phyloP scores from a whole-genome alignment of 768 basidiomycete species.

The Albatrellus ellisii region DNA sequence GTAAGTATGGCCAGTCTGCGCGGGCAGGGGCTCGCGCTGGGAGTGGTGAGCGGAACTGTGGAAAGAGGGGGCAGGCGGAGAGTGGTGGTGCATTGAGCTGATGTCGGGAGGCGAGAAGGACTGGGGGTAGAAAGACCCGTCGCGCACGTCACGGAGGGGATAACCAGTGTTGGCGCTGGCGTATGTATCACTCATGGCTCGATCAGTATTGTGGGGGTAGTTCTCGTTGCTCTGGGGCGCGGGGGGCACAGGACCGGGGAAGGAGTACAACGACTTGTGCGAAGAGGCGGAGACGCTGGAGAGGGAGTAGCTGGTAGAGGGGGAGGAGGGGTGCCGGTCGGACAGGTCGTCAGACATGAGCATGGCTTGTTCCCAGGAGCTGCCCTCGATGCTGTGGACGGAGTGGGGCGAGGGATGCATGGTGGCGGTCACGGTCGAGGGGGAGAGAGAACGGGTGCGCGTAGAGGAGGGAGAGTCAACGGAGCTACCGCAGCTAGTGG shows the following conservation, averaged over 20 bases:
- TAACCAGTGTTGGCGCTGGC: slow-evolving; percentile 26
- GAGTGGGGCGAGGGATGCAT: slow-evolving; percentile 21
- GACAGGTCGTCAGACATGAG: slow-evolving; percentile 36
- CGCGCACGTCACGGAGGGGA: slow-evolving; percentile 31
- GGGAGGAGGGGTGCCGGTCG: slow-evolving; percentile 21
- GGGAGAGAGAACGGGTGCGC: slow-evolving; percentile 50
- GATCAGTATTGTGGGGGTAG: slow-evolving; percentile 38
- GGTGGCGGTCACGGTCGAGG: slow-evolving; percentile 38
- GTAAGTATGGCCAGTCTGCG: slow-evolving; percentile 32
- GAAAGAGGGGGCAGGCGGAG: slow-evolving; percentile 20
- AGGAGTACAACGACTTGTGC: slow-evolving; percentile 9
- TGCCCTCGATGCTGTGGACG: slow-evolving; percentile 31
- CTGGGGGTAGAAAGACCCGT: slow-evolving; percentile 33
- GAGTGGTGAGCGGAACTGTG: slow-evolving; percentile 22
- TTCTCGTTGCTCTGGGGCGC: slow-evolving; percentile 19
- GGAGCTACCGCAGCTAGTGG: slow-evolving; percentile 13
- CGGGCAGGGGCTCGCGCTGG: slow-evolving; percentile 13
- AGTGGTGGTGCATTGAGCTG: slow-evolving; percentile 9
- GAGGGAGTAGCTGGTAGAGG: slow-evolving; percentile 21
- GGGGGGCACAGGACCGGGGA: slow-evolving; percentile 9
- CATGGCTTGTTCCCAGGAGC: slow-evolving; percentile 40
- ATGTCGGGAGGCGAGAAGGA: slow-evolving; percentile 25
- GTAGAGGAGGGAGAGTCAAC: slow-evolving; percentile 28
- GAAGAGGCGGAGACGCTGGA: slow-evolving; percentile 5
- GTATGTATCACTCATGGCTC: slow-evolving; percentile 34